Percentiles rank a stretch among this genome's conserved stretches.
phyloP scores from a whole-genome alignment of 2,329 filamentous ascomycete species.

The Talaromyces sp. region DNA sequence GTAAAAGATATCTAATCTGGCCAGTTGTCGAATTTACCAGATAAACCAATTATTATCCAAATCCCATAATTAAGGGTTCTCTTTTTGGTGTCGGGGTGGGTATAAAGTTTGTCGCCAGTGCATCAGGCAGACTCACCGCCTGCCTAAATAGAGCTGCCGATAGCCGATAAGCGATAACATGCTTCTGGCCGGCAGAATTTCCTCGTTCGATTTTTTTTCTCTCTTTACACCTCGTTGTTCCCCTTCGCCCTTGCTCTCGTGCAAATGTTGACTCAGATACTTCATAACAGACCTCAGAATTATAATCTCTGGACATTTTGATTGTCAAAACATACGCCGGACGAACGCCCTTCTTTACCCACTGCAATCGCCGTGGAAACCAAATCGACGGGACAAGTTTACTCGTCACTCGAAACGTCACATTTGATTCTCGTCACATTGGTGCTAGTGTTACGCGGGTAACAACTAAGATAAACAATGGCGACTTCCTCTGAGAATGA shows the following conservation, averaged over 20 bases:
- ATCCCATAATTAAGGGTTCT: no score
- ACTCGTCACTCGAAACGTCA: no score
- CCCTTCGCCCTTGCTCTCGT: neutral
- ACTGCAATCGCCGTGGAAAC: neutral
- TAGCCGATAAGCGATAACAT: slow-evolving; percentile 10
- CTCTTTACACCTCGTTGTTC: neutral
- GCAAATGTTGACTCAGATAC: neutral
- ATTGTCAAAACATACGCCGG: neutral
- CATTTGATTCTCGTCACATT: neutral
- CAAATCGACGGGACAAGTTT: neutral
- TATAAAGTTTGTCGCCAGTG: no score
- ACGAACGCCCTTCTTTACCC: neutral
- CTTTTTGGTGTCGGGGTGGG: no score
- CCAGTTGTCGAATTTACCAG: no score
- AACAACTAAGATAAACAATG: neutral
- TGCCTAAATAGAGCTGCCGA: slow-evolving; percentile 8
- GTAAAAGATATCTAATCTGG: no score
- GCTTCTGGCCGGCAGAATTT: neutral
- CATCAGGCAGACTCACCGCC: slow-evolving; percentile 7
- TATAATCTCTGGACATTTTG: neutral
- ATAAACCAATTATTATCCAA: no score
- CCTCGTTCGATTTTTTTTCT: neutral
- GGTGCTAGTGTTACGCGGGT: neutral
- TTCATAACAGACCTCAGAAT: neutral
- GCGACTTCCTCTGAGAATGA: slow-evolving; percentile 43